Evolutionary conservation across 371 early-diverging fungal species (phyloP).

Genomic region (Mortierella sp.): DNA sequence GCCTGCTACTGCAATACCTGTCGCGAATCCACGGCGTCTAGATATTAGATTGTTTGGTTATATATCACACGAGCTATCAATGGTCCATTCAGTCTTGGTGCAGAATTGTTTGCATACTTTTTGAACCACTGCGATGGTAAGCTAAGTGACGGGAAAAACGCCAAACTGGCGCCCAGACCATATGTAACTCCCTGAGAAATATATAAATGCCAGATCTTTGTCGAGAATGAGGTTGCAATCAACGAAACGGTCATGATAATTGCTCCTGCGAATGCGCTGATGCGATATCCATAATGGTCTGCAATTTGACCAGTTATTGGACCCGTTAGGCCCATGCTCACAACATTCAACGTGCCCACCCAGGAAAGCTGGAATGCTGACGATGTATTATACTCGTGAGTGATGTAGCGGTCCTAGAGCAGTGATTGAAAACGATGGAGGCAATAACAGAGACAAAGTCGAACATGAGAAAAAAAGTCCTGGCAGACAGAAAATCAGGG

Average conservation of each 20-base stretch:
- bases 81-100: too few relatives aligned
- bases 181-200: conserved; percentile 75
- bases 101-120: conserved; percentile 20
- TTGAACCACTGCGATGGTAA: conserved; percentile 81
- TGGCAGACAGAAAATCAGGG: background rate
- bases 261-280: conserved; percentile 66
- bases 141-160: conserved; percentile 72
- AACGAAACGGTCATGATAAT: conserved; percentile 40
- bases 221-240: conserved; percentile 44
- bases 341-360: conserved; percentile 64
- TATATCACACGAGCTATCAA: too few relatives aligned
- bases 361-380: conserved; percentile 57
- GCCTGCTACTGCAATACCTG: conserved; percentile 79
- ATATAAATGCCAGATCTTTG: conserved; percentile 68
- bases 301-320: conserved; percentile 71
- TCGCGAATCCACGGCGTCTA: conserved; percentile 75
- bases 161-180: conserved; percentile 69
- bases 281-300: conserved; percentile 66
- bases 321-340: conserved; percentile 61
- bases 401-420: conserved; percentile 43
- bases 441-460: too few relatives aligned
- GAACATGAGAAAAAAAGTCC: background rate
- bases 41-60: too few relatives aligned
- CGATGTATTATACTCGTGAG: conserved; percentile 30
- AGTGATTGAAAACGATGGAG: too few relatives aligned